A percentile compares a stretch with the other conserved stretches of the same genome.
Evolutionary conservation across 768 basidiomycete species (phyloP).

Genomic region (Tricholoma sp.): DNA sequence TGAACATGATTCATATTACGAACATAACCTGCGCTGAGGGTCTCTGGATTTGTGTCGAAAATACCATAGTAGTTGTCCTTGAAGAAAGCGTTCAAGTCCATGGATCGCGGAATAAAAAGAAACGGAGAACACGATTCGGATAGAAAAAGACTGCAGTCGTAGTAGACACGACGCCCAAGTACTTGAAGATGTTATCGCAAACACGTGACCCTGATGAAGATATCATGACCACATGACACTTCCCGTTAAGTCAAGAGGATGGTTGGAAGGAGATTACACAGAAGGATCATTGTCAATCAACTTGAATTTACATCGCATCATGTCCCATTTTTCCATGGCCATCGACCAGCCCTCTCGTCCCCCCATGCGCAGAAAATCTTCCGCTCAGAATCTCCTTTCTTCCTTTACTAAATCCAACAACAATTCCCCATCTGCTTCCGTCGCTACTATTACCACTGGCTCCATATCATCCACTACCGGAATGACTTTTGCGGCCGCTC

Average conservation of each 20-base stretch:
- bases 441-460: constrained; percentile 24
- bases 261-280: too few relatives aligned
- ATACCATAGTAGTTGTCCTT: constrained; percentile 77
- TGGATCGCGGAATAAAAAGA: constrained; percentile 25
- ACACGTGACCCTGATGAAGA: constrained; percentile 13
- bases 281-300: too few relatives aligned
- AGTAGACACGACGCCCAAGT: constrained; percentile 7
- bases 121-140: background rate
- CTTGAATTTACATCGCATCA: too few relatives aligned
- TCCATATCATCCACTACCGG: constrained; percentile 26
- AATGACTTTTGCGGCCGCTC: constrained; percentile 31
- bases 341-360: constrained; percentile 40
- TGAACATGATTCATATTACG: constrained; percentile 31
- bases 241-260: too few relatives aligned
- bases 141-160: background rate
- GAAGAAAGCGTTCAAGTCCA: constrained; percentile 74
- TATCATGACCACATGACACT: too few relatives aligned
- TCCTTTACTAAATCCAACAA: constrained; percentile 54
- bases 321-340: constrained; percentile 35
- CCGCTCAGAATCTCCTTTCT: constrained; percentile 76
- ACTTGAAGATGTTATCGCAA: constrained; percentile 8
- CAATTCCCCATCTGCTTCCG: constrained; percentile 22
- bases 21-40: constrained; percentile 72
- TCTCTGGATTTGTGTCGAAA: constrained; percentile 61
- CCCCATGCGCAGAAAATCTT: constrained; percentile 78